These are phyloP conservation scores for Chaetomidium leptoderma DNA, from an alignment of 495 filamentous ascomycete genomes.

Conservation along the genomic window DNA sequence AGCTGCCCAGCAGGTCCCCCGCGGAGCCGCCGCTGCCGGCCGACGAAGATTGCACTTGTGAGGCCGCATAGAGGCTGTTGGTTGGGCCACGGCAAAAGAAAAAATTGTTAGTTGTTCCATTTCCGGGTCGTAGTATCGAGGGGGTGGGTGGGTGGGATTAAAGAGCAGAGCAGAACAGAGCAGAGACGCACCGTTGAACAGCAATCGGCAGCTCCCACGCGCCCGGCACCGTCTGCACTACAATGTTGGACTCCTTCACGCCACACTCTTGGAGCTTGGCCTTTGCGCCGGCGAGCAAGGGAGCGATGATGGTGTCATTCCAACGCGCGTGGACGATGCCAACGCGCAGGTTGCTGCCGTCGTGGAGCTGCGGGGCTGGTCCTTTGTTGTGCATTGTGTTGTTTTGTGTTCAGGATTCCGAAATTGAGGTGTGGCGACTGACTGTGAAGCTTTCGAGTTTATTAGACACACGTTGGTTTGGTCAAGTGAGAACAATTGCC, in stretches of 20 bases:
- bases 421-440: not conserved
- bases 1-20: constrained; percentile 71
- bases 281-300: constrained; percentile 66
- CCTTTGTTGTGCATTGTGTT: constrained; percentile 43
- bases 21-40: constrained; percentile 59
- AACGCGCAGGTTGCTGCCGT: constrained; percentile 79
- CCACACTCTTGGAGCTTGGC: constrained; percentile 56
- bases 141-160: not conserved
- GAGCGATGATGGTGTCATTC: constrained; percentile 74
- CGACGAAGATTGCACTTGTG: constrained; percentile 75
- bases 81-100: not conserved
- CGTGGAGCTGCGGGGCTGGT: constrained; percentile 43
- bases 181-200: constrained; percentile 62
- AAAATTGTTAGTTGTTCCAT: not conserved
- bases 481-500: not conserved
- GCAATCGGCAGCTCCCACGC: constrained; percentile 90
- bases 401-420: not conserved
- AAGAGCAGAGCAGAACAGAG: not conserved
- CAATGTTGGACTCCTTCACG: constrained; percentile 82
- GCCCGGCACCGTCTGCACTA: constrained; percentile 83
- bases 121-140: not conserved
- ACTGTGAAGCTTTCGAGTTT: too few species aligned
- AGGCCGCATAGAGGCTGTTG: constrained; percentile 73
- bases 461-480: not conserved
- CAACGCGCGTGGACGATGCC: constrained; percentile 94